phyloP scores from a whole-genome alignment of 2,329 filamentous ascomycete species.

The Sclerotinia borealis region DNA sequence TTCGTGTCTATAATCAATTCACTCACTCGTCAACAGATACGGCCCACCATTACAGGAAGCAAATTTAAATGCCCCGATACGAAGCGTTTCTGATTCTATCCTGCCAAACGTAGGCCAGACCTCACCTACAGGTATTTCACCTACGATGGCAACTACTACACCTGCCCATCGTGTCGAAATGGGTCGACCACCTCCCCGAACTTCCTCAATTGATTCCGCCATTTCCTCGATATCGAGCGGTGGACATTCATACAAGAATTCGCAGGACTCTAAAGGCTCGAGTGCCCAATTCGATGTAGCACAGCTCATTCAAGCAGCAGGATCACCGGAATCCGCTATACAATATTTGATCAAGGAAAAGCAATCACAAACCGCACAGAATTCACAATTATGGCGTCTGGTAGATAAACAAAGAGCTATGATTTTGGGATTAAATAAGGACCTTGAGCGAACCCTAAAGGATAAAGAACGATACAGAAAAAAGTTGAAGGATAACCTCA shows the following conservation, averaged over 20 bases:
- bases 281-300: slow-evolving; percentile 68
- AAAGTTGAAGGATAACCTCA: slow-evolving; percentile 72
- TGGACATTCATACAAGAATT: slow-evolving; percentile 50
- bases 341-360: slow-evolving; percentile 88
- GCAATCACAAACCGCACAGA: slow-evolving; percentile 79
- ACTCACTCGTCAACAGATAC: slow-evolving; percentile 18
- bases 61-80: slow-evolving; percentile 27
- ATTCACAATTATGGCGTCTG: slow-evolving; percentile 86
- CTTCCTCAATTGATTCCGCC: slow-evolving; percentile 88
- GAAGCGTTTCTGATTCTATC: slow-evolving; percentile 33
- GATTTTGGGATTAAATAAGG: slow-evolving; percentile 90
- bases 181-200: slow-evolving; percentile 50
- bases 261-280: slow-evolving; percentile 44
- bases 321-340: slow-evolving; percentile 83
- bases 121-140: slow-evolving; percentile 20
- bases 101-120: slow-evolving; percentile 23
- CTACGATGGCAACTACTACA: slow-evolving; percentile 27
- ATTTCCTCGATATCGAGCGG: slow-evolving; percentile 69
- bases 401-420: slow-evolving; percentile 95
- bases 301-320: slow-evolving; percentile 73
- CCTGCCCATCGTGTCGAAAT: slow-evolving; percentile 29
- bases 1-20: neutral
- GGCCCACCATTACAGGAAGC: slow-evolving; percentile 23
- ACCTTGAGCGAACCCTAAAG: slow-evolving; percentile 82
- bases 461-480: slow-evolving; percentile 92